Base-by-base conservation (phyloP, 495 filamentous ascomycete species). In the Rostrohypoxylon terebratum region DNA sequence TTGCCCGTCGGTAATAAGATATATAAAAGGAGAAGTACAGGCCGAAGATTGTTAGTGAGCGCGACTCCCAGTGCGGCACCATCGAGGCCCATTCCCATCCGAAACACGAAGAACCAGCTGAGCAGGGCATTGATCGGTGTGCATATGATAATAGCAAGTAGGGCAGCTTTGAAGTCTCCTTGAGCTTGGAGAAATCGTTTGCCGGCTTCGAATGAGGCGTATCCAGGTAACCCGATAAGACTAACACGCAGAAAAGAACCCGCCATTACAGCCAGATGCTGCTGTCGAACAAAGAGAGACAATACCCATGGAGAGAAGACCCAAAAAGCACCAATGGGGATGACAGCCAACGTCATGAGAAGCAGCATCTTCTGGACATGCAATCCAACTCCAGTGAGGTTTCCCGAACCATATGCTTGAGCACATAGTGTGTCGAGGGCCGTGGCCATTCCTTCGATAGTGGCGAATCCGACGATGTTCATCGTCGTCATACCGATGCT, bases 111-210 rank as follows among this genome's bases (percentile, higher is more conserved):
- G 28, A 90, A 77, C 87, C 90, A 94, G 75, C 92, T 92, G 80
- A 93, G 82, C 14, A 93, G 82, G 0, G 87, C 90, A 76, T 93
- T 93, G 25, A 92, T 75, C 6, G 91, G 91, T 3, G 91, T 89
- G 63, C 90, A 91, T 59, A 94, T 79, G 5, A 93, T 74, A 31
- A 93, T 80, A 7, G 91, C 86, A 61, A 90, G 89, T 45, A 91
- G 81, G 11, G 88, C 90, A 1, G 89, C 90, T 13, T 85, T 86
- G 76, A 94, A 94, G 3, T 91, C 77, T 10, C 91, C 91, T 74
- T 93, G 91, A 0, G 91, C 90, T 76, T 93, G 91, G 4, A 92
- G 81, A 75, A 90, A 94, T 28, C 91, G 85, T 74, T 94, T 93
- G 16, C 87, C 87, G 66, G 86, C 88, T 75, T 93, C 91, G 71